Percentiles rank a stretch among this genome's conserved stretches.
Conservation (phyloP, 83 land plant species). For the Diphasiastrum complanatum region DNA sequence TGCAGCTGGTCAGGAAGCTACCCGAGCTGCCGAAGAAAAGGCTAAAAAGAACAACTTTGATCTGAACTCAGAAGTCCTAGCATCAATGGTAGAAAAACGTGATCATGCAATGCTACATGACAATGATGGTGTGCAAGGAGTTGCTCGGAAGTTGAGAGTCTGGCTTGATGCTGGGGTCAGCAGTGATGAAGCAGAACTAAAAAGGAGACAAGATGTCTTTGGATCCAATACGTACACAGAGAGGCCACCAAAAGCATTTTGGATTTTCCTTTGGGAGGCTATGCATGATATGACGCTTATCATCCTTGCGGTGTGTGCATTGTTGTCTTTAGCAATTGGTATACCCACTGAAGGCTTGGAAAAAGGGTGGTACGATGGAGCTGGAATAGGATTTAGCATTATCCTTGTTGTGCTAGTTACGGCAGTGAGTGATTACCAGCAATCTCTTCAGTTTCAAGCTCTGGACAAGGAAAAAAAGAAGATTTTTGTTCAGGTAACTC, state of each 20-base stretch:
- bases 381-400: not conserved
- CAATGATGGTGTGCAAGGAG: slow-evolving; percentile 1
- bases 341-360: not conserved
- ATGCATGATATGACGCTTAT: slow-evolving; percentile 1
- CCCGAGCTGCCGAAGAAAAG: too few species aligned
- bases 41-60: not conserved
- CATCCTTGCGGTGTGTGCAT: slow-evolving; percentile 3
- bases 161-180: not conserved
- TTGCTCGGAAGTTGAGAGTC: not conserved
- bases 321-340: not conserved
- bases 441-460: not conserved
- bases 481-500: slow-evolving; percentile 3
- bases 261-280: not conserved
- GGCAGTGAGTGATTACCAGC: slow-evolving; percentile 1
- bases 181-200: not conserved
- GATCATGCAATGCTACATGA: not conserved
- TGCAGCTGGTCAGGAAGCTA: too few species aligned
- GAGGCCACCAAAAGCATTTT: not conserved
- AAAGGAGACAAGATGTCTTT: not conserved
- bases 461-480: slow-evolving; percentile 5
- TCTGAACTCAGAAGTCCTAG: not conserved
- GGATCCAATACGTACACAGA: not conserved
- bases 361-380: slow-evolving; percentile 6
- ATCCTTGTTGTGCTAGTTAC: not conserved
- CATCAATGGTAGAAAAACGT: not conserved